Evolutionary conservation across 495 filamentous ascomycete species (phyloP), one percentile per base, ranked within the genome.

Genomic region (Amphirosellinia nigrospora): DNA sequence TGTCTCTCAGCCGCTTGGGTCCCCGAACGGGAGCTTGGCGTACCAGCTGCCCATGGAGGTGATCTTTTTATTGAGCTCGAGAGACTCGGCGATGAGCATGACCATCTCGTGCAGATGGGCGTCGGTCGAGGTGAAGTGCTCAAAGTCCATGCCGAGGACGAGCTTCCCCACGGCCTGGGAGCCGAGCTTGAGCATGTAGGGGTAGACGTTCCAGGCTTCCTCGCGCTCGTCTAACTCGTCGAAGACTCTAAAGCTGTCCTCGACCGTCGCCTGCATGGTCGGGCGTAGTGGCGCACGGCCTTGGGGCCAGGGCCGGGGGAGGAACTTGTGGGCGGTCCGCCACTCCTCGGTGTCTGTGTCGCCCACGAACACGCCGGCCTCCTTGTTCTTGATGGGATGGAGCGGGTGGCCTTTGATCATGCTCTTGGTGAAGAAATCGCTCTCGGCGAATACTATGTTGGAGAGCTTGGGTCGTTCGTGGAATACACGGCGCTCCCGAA

Each of bases 131-230:
- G 70, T 72, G 71, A 89, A 89, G 64, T 89, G 87, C 43, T 83
- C 52, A 28, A 88, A 82, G 74, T 89, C 85, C 69, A 82, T 65
- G 2, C 83, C 84, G 0, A 89, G 79, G 0, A 80, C 80, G 5
- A 90, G 69, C 72, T 86, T 86, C 19, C 84, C 82, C 19, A 89
- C 83, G 2, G 83, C 79, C 55, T 87, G 85, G 0, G 85, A 83
- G 4, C 78, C 86, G 0, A 90, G 79, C 76, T 90, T 89, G 19
- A 89, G 71, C 86, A 88, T 89, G 60, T 86, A 89, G 45, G 82
- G 84, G 65, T 89, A 90, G 10, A 86, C 86, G 72, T 89, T 89
- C 79, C 80, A 88, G 0, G 86, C 81, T 65, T 86, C 80, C 0
- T 72, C 82, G 19, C 78, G 72, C 36, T 80, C 66, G 69, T 87